Evolutionary conservation across 2,329 filamentous ascomycete species (phyloP), one percentile per base, ranked within the genome.

Genomic region (Aspergillus sp.): DNA sequence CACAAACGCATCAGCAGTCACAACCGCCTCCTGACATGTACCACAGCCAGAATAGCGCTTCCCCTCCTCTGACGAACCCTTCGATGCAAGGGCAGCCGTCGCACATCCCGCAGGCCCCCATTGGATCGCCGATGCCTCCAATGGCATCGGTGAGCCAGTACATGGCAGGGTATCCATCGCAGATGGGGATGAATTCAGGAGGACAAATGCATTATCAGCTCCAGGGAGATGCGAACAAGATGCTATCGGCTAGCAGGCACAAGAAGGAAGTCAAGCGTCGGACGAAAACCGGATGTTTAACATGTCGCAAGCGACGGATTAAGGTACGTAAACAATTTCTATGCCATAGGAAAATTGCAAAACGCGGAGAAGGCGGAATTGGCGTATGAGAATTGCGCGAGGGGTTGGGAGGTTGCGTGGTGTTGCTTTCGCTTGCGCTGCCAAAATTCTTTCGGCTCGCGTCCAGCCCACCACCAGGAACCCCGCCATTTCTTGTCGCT

Each of bases 221-320:
- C 64, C 80, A 72, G 27, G 79, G 78, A 51, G 74, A 79, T 55
- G 73, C 76, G n/a, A 78, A 75, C 69, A 79, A 82, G 64, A 80
- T 86, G 61, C 80, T 87, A 72, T 84, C 83, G 21, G 35, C 35
- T 37, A 84, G 83, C 48, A 80, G 86, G 66, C 85, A 89, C 72
- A 80, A 81, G 74, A 87, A 89, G 76, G 87, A 91, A 75, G 89
- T 90, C 72, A 90, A 90, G 78, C 82, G 88, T 64, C 81, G 88
- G 70, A 90, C 88, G 57, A 90, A 90, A 76, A 90, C 86, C 1
- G 86, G 86, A n/a, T 90, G 88, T 74, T 71, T 86, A 66, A 86
- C 84, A 21, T 86, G 84, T 75, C 78, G 84, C 68, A 86, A 85
- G 72, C 80, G 88, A 66, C 80, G 88, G 77, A 90, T 90, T 74